Conservation (phyloP, 164 flowering plant species). For the Magnolia changhungtana region DNA sequence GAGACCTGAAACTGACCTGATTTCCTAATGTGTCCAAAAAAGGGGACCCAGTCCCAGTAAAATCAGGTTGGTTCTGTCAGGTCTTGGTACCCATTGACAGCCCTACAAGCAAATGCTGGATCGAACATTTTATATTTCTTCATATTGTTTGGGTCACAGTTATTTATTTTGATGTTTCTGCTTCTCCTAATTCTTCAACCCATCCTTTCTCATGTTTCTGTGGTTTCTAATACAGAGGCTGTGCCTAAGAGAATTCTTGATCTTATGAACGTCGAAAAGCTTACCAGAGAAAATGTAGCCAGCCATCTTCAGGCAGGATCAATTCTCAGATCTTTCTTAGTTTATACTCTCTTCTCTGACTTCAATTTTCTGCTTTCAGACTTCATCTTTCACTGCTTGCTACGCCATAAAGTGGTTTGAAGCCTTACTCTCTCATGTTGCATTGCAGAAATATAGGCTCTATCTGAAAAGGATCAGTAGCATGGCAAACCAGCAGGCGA, state of each 20-base stretch:
- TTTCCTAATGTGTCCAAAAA: too few species aligned
- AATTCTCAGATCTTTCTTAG: background rate
- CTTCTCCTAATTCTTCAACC: background rate
- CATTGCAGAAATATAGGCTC: constrained; percentile 86
- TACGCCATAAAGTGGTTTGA: background rate
- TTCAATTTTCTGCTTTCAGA: background rate
- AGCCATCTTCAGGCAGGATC: constrained; percentile 82
- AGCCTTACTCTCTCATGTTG: background rate
- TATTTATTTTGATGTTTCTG: background rate
- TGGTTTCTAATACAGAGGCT: constrained; percentile 61
- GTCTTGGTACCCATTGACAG: too few species aligned
- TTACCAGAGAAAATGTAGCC: constrained; percentile 93
- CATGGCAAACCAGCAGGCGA: constrained; percentile 50
- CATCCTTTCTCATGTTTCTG: background rate
- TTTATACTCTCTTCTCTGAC: background rate
- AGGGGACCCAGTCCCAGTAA: too few species aligned
- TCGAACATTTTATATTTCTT: background rate
- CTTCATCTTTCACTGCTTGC: background rate
- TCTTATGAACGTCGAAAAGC: constrained; percentile 83
- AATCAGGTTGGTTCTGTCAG: too few species aligned
- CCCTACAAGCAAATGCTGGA: too few species aligned
- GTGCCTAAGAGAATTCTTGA: constrained; percentile 94
- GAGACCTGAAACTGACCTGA: too few species aligned
- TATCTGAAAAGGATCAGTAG: constrained; percentile 65
- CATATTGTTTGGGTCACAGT: background rate